Conservation (phyloP, 2,329 filamentous ascomycete species). For the Botrytis galanthina region DNA sequence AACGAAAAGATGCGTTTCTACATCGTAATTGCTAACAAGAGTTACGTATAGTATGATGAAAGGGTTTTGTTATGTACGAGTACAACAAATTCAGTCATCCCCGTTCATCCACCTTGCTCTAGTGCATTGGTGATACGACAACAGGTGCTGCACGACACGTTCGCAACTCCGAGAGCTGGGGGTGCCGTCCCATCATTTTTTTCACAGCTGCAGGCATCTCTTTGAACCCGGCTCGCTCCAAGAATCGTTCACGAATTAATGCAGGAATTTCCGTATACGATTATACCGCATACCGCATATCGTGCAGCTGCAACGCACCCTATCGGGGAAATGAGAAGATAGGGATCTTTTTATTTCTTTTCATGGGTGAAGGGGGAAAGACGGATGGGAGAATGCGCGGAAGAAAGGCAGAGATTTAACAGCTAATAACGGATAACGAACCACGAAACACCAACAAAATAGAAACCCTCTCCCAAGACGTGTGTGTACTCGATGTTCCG, state of each 20-base stretch:
- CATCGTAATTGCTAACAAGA: not conserved
- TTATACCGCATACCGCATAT: slow-evolving; percentile 5
- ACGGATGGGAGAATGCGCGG: not conserved
- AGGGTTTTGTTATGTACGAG: not conserved
- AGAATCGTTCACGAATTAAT: slow-evolving; percentile 1
- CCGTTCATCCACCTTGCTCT: not conserved
- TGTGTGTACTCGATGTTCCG: not conserved
- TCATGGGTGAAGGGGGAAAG: not conserved
- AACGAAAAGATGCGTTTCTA: not conserved
- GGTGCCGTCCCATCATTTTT: slow-evolving; percentile 12
- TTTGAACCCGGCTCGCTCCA: not conserved
- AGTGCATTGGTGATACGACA: slow-evolving; percentile 15
- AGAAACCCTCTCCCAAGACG: not conserved
- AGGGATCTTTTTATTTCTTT: not conserved
- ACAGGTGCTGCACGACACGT: slow-evolving; percentile 18
- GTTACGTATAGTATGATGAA: not conserved
- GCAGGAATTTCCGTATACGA: slow-evolving; percentile 14
- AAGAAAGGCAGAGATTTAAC: not conserved
- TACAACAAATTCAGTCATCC: not conserved
- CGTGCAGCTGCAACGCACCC: slow-evolving; percentile 13
- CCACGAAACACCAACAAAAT: not conserved
- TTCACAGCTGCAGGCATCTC: slow-evolving; percentile 8
- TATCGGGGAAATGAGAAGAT: slow-evolving; percentile 16
- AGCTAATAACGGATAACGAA: not conserved
- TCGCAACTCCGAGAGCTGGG: slow-evolving; percentile 20